Conservation (phyloP, 1,284 basidiomycete species). For the Exobasidium cylindrosporum region DNA sequence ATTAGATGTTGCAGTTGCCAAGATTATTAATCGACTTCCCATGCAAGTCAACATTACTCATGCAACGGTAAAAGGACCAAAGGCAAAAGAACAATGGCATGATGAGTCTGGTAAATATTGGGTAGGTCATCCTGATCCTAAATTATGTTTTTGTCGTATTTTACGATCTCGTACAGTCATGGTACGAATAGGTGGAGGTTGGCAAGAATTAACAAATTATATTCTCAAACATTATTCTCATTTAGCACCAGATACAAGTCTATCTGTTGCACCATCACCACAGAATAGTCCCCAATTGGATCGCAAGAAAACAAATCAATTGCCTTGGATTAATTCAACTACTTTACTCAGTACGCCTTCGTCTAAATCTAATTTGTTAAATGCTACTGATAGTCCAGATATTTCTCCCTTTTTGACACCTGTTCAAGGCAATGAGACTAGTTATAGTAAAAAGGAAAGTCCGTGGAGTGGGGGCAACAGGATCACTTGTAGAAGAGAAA, state of each 20-base stretch:
- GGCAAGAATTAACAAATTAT: conserved; percentile 50
- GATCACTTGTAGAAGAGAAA: no score
- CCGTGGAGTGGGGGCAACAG: no score
- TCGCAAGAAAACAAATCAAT: not conserved
- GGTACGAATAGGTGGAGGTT: conserved; percentile 54
- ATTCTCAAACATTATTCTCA: conserved; percentile 5
- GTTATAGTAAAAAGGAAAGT: no score
- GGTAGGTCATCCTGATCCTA: conserved; percentile 48
- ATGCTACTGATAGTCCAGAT: not conserved
- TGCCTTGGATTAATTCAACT: not conserved
- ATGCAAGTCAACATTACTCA: conserved; percentile 57
- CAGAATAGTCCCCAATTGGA: not conserved
- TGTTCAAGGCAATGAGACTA: not conserved
- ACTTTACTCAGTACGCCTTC: not conserved
- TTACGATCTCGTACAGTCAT: conserved; percentile 49
- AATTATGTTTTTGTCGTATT: conserved; percentile 49
- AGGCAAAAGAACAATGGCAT: conserved; percentile 5
- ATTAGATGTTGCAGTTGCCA: conserved; percentile 84
- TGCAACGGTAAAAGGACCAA: conserved; percentile 6
- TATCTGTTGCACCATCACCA: not conserved
- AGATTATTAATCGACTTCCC: conserved; percentile 81
- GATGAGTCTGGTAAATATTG: conserved; percentile 44
- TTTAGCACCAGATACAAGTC: not conserved
- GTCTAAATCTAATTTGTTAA: not conserved
- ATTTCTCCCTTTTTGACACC: not conserved